Conservation (phyloP, 768 basidiomycete species). For the Mycena olivaceomarginata region DNA sequence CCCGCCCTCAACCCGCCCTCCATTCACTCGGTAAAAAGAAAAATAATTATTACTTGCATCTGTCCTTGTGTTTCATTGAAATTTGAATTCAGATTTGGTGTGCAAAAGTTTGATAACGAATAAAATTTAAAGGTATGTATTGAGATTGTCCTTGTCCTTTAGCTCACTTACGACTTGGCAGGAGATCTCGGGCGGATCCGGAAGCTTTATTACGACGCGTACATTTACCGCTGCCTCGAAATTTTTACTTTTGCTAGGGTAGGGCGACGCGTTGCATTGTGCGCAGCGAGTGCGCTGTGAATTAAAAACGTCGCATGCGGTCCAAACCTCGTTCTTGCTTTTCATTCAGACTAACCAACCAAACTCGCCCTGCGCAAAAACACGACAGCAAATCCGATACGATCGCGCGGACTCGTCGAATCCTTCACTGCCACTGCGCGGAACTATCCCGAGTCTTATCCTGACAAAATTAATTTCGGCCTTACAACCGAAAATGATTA, state of each 20-base stretch:
- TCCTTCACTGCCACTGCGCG: not conserved
- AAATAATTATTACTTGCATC: not conserved
- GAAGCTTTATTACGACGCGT: not conserved
- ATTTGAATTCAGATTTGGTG: not conserved
- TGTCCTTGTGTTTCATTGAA: not conserved
- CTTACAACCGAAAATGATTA: not conserved
- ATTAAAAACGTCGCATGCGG: no score
- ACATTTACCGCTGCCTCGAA: not conserved
- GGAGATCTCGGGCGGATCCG: slow-evolving; percentile 21
- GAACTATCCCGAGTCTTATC: not conserved
- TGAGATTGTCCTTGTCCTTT: slow-evolving; percentile 7
- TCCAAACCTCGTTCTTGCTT: no score
- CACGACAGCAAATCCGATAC: not conserved
- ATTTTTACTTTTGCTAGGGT: not conserved
- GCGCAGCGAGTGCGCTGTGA: no score
- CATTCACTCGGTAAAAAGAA: not conserved
- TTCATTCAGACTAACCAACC: no score
- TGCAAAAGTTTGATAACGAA: not conserved
- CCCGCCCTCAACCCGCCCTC: no score
- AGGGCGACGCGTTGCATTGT: no score
- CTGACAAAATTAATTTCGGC: slow-evolving; percentile 15
- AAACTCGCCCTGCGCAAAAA: not conserved
- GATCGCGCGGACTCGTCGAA: not conserved
- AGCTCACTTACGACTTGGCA: not conserved
- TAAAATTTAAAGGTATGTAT: not conserved